Evolutionary conservation across 805 yeast species (phyloP), one percentile per base, ranked within the genome.

Genomic region (Tetrapisispora iriomotensis): DNA sequence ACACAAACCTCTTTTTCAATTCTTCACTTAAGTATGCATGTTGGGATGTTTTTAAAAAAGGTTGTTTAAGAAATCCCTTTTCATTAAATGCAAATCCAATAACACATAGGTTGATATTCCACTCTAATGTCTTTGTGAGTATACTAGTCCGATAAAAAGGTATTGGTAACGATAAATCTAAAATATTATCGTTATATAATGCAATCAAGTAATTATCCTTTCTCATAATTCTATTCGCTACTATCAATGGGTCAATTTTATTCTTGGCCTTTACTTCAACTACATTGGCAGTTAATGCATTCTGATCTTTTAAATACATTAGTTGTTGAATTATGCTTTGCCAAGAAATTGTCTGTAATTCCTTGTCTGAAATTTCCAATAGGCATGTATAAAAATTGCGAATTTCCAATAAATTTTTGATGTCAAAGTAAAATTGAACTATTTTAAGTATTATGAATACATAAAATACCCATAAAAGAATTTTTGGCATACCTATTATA

Each of bases 141-240:
- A 71, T 63, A 32, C 60, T 64, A 5, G 61, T 53, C 12, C 62
- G 60, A 25, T 64, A 61, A 4, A 67, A 54, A 0, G 79, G 77
- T 3, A 75, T 45, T 1, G 79, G 76, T 14, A 86, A 56, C 0
- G 82, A 69, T 19, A 84, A 63, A 51, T 82, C 82, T 31, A 90
- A 61, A 1, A 90, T 65, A 42, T 82, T 76, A 48, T 79, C 83
- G 60, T 86, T 88, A 51, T 84, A 78, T 48, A 92, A 62, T 1
- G 96, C 96, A 54, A 92, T 86, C 70, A 87, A 71, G 58, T 88
- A 92, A 56, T 92, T 92, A 44, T 92, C 98, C 48, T 79, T 84
- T 44, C 99, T 69, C 98, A 92, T 88, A 41, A 92, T 82, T 42
- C 98, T 68, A 56, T 92, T 94, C 12, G 96, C 97, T 37, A 92